Base-by-base conservation (phyloP, 2,329 filamentous ascomycete species). In the Cryphonectria parasitica region DNA sequence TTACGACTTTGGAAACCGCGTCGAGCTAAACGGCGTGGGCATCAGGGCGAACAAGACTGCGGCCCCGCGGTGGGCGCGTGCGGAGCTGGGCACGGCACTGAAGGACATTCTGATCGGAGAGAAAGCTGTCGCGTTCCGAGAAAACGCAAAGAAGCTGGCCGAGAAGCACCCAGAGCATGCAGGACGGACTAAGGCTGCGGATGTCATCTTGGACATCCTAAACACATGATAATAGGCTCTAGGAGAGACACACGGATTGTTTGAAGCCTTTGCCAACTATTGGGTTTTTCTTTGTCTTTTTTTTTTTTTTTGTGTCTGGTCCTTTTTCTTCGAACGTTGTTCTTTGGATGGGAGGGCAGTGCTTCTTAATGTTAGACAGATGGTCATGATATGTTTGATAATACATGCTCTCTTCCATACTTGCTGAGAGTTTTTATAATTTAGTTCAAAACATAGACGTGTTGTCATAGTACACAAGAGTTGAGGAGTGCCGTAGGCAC, bases 1-100 rank as follows among this genome's bases (percentile, higher is more conserved):
- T 36, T 85, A 84, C 71, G 84, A 86, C 64, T 85, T 81, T 69
- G 83, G 82, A 5, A 77, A 79, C 64, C 78, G 83, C 0, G 82
- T 79, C 11, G 83, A 85, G 75, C 75, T 79, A 71, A 77, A 85
- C 0, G 82, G 82, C 0, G 78, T 86, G 31, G 83, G 83, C 2
- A 74, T 75, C 4, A 78, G 75, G 75, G 76, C 64, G 22, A 77
- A 73, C 69, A 73, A 73, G 67, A 43, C 60, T 7, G 65, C 70
- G 7, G 73, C 68, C 62, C 75, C 76, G 15, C 43, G 61, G n/a
- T 75, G 74, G 65, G 45, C 45, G 36, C 39, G 69, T 22, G 34
- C 5, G 1, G 75, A 76, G 71, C 69, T 76, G 3, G 75, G 64
- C 1, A 54, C 64, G 2, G 68, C 67, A 17, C 72, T 76, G 34